Percentiles rank a stretch among this genome's conserved stretches.
Evolutionary conservation across 1,284 basidiomycete genomes (phyloP).

Genomic region (Trichosporon ovoides): DNA sequence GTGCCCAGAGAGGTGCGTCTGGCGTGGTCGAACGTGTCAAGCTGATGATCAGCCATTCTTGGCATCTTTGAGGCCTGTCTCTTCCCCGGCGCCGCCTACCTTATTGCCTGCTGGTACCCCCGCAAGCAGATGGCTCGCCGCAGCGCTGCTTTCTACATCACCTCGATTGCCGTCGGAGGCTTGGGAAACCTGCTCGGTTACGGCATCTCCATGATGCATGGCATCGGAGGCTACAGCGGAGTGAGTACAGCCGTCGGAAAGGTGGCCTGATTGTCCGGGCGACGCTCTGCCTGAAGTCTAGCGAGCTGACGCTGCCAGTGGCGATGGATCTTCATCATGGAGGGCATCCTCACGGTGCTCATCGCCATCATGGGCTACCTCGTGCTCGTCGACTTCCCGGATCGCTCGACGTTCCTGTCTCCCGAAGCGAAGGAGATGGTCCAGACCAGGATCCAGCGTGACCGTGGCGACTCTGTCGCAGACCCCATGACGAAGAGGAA

Average conservation of each 20-base stretch:
- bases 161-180: constrained; percentile 19
- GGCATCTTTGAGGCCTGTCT: constrained; percentile 44
- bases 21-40: too few species aligned
- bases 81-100: constrained; percentile 45
- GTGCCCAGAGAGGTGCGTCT: constrained; percentile 46
- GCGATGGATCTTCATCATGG: constrained; percentile 17
- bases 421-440: constrained; percentile 45
- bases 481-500: constrained; percentile 47
- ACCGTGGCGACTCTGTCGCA: constrained; percentile 49
- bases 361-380: constrained; percentile 35
- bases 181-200: constrained; percentile 20
- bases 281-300: too few species aligned
- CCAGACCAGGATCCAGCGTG: constrained; percentile 47
- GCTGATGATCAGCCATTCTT: constrained; percentile 44
- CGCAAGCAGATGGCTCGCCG: constrained; percentile 48
- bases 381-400: constrained; percentile 50
- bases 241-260: too few species aligned
- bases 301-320: not conserved
- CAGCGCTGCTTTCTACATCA: constrained; percentile 47
- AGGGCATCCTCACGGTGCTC: constrained; percentile 34
- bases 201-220: constrained; percentile 12
- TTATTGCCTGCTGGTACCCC: constrained; percentile 50
- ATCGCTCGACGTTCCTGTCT: constrained; percentile 49
- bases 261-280: too few species aligned
- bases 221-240: not conserved